These are phyloP conservation scores for Phytophthora capsici DNA, from an alignment of 352 stramenopile genomes.

Conservation along the genomic window DNA sequence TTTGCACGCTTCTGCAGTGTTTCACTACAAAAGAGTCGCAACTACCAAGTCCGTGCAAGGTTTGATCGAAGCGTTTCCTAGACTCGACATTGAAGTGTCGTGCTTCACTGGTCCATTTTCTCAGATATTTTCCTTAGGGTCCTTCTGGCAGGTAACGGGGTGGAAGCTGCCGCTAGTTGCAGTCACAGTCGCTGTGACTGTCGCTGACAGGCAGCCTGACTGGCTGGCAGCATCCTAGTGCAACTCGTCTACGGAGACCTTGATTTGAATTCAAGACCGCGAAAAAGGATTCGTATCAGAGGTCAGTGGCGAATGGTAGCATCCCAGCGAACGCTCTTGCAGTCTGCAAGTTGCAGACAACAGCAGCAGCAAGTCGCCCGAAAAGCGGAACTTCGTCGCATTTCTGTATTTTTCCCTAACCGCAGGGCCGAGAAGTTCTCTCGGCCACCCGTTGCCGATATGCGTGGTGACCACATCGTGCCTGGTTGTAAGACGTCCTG, in stretches of 20 bases:
- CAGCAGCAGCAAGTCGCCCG: background rate
- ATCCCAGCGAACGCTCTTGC: background rate
- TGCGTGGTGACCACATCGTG: background rate
- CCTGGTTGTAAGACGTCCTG: background rate
- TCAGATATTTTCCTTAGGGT: background rate
- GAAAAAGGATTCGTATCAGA: background rate
- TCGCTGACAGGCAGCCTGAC: background rate
- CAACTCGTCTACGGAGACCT: conserved; percentile 11
- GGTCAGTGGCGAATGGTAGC: no score
- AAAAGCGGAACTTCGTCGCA: no score
- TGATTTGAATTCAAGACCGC: conserved; percentile 2
- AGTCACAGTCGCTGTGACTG: no score
- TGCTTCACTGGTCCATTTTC: conserved; percentile 11
- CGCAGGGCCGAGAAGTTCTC: conserved; percentile 3
- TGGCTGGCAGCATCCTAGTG: background rate
- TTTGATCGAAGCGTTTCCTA: no score
- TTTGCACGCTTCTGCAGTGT: no score
- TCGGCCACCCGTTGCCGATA: conserved; percentile 14
- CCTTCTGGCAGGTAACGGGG: no score
- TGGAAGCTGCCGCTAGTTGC: background rate
- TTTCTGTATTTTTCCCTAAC: conserved; percentile 22
- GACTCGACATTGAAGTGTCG: background rate
- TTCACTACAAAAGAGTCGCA: no score
- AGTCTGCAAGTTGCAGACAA: no score
- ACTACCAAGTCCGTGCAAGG: no score